A percentile compares a stretch with the other conserved stretches of the same genome.
Conservation (phyloP, 192 early-diverging fungal species). For the Coemansia sp. region DNA sequence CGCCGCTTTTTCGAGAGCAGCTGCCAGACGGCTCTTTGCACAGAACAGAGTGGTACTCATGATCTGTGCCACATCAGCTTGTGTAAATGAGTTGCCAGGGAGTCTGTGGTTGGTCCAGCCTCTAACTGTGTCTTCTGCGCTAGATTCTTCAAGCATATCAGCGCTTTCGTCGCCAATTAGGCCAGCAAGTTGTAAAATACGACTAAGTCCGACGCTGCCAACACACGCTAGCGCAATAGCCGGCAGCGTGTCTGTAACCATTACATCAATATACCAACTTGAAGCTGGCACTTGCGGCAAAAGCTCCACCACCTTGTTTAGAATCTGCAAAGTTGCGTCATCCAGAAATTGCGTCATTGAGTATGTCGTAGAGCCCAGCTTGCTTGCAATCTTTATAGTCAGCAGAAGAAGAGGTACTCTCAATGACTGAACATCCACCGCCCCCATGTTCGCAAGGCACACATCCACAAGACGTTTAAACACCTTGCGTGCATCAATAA, state of each 20-base stretch:
- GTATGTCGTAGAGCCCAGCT: slow-evolving; percentile 18
- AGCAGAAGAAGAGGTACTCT: slow-evolving; percentile 25
- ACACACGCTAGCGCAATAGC: slow-evolving; percentile 16
- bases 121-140: background rate
- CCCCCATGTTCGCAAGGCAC: background rate
- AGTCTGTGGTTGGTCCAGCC: background rate
- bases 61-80: slow-evolving; percentile 9
- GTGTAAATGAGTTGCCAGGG: background rate
- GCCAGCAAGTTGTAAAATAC: slow-evolving; percentile 17
- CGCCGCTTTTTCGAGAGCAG: slow-evolving; percentile 3
- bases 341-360: slow-evolving; percentile 28
- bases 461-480: slow-evolving; percentile 16
- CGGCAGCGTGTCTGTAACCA: slow-evolving; percentile 11
- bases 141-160: background rate
- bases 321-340: slow-evolving; percentile 15
- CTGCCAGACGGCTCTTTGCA: slow-evolving; percentile 9
- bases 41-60: slow-evolving; percentile 4
- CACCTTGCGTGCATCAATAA: slow-evolving; percentile 20
- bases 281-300: background rate
- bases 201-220: slow-evolving; percentile 16
- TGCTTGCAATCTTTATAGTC: slow-evolving; percentile 16
- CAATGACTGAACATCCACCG: background rate
- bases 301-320: background rate
- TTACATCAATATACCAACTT: background rate
- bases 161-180: slow-evolving; percentile 2